Evolutionary conservation across 306 rosid species (phyloP), one percentile per base, ranked within the genome.

Genomic region (Quercus engelmannii): DNA sequence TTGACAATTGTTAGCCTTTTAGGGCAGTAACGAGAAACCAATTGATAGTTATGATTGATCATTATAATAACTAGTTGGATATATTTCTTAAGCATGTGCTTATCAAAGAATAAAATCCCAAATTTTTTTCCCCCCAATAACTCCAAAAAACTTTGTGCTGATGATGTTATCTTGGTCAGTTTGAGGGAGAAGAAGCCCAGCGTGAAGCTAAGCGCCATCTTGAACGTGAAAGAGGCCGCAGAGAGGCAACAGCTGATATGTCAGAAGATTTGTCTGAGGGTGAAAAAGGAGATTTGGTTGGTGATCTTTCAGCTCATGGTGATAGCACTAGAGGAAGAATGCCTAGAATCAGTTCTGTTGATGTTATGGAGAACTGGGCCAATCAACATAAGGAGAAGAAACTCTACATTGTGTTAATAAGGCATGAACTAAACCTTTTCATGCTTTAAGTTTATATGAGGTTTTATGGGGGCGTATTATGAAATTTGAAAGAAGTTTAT

Each of bases 251-350:
- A 10, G 92, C 89, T 69, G 90, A 88, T 38, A 88, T 86, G 92
- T 88, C 92, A 3, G 92, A 88, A 59, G 92, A 88, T 86, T 88
- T 88, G 35, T 88, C 92, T 41, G 92, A 88, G 62, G 88, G 92
- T 74, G 92, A 88, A 85, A 88, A 74, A 68, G 89, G 92, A 69
- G 92, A 88, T 56, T 62, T 76, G 15, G 65, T 86, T 12, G 62
- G 86, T 56, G 86, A 88, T 33, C 12, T 86, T 14, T 78, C 87
- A 9, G 15, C 67, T 73, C 89, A 77, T 19, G 71, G 84, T 15
- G 88, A 84, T 28, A 82, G 77, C 76, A 62, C 57, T 59, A 83
- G 55, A 75, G 85, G 76, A 69, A 78, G 55, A 75, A 78, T 88
- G 84, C 81, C 75, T 7, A 82, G 90, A 74, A 69, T 77, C 80